Conservation (phyloP, 495 filamentous ascomycete species). For the Penicillium soppii region DNA sequence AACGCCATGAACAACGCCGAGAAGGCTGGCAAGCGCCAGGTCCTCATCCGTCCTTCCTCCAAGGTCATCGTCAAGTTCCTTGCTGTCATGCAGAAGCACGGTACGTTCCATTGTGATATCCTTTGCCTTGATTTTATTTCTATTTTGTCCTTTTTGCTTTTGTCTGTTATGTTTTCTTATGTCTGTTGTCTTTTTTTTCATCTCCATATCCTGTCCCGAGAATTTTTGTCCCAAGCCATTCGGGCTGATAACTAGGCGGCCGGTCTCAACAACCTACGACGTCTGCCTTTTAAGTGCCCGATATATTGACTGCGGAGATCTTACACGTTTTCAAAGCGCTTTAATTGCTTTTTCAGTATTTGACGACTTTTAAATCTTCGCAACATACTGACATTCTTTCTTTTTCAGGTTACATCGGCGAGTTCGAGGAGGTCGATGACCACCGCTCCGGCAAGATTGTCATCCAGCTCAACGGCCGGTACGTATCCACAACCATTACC, state of each 20-base stretch:
- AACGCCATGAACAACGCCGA: conserved; percentile 99
- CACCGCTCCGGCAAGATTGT: conserved; percentile 98
- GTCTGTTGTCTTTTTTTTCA: conserved; percentile 1
- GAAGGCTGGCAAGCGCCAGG: conserved; percentile 98
- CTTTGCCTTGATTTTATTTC: conserved; percentile 1
- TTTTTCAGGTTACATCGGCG: conserved; percentile 90
- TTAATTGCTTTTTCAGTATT: conserved; percentile 60
- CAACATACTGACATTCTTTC: conserved; percentile 68
- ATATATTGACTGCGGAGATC: conserved; percentile 83
- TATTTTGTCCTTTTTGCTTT: conserved; percentile 14
- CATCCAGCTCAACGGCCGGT: conserved; percentile 87
- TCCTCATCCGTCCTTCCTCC: conserved; percentile 90
- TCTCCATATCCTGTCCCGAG: neutral
- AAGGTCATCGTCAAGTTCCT: conserved; percentile 99
- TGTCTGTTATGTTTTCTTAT: conserved; percentile 8
- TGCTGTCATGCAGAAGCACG: conserved; percentile 97
- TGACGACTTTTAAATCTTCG: conserved; percentile 87
- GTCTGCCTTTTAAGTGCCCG: conserved; percentile 99
- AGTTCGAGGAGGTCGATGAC: conserved; percentile 99
- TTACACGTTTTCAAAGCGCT: conserved; percentile 81
- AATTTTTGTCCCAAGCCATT: conserved; percentile 30
- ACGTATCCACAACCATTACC: conserved; percentile 8
- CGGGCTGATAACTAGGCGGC: conserved; percentile 99
- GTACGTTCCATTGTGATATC: conserved; percentile 57
- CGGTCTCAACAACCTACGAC: conserved; percentile 76